Evolutionary conservation across 139 green algal species (phyloP).

Genomic region (Chlamydomonas schloesseri): DNA sequence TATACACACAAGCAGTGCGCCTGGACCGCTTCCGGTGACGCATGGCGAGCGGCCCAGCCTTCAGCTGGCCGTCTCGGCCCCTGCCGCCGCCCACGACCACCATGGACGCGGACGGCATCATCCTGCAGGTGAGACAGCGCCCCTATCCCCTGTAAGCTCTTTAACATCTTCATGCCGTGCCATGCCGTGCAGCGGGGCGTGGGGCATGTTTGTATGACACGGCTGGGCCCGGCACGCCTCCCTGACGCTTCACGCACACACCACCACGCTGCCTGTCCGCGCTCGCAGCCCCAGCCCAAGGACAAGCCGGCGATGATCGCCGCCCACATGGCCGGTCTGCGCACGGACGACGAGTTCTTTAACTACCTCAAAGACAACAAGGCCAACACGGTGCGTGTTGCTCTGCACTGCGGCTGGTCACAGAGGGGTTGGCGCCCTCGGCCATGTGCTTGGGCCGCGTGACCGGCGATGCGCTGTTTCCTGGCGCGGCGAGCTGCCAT

Average conservation of each 20-base stretch:
- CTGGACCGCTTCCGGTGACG: background rate
- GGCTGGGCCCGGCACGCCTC: too few relatives aligned
- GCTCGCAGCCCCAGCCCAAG: constrained; percentile 18
- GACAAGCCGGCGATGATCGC: constrained; percentile 38
- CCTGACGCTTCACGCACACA: too few relatives aligned
- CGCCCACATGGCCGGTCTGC: constrained; percentile 58
- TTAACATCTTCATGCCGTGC: too few relatives aligned
- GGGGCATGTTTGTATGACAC: too few relatives aligned
- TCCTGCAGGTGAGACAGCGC: constrained; percentile 11
- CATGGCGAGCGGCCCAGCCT: background rate
- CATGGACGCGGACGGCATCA: constrained; percentile 10
- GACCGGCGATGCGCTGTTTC: too few relatives aligned
- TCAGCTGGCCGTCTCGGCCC: constrained; percentile 25
- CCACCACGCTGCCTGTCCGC: background rate
- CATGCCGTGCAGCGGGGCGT: too few relatives aligned
- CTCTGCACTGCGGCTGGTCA: too few relatives aligned
- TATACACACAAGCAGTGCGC: too few relatives aligned
- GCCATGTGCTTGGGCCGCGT: constrained; percentile 17
- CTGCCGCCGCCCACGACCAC: background rate
- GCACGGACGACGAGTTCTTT: constrained; percentile 63
- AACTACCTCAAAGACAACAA: constrained; percentile 46
- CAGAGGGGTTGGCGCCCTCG: background rate
- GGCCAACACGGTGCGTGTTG: constrained; percentile 8
- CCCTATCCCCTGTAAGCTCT: too few relatives aligned
- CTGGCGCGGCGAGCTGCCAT: too few relatives aligned